Evolutionary conservation across 139 green algal genomes (phyloP), one percentile per base, ranked within the genome.

Genomic region (Monoraphidium neglectum): DNA sequence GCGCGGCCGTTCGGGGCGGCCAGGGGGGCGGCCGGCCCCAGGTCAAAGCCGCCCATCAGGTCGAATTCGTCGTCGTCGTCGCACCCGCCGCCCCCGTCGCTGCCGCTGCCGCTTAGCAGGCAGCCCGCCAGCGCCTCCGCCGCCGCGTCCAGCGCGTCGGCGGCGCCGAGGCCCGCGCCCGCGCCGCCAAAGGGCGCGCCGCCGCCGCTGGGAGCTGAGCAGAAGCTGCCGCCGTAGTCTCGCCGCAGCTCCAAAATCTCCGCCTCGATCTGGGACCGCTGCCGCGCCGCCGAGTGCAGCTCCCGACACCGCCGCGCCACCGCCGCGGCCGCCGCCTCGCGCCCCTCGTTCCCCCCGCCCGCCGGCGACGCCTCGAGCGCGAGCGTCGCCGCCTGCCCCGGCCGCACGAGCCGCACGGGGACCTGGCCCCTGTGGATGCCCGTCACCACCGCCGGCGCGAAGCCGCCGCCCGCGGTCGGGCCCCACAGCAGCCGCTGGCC

Each of bases 401-500:
- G 82, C 21, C 51, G 66, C 28, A 95, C 82, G 24, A 56, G 56
- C 35, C 73, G 53, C 1, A 97, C 91, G 0, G 87, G 84, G 21
- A 93, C 81, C 56, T 94, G 89, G 28, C 77, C 87, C 23, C 91
- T 86, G 68, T 97, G 90, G 60, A 96, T 90, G 72, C 87, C 83
- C 16, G 72, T 77, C 23, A 97, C 87, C 0, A 49, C 37, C 23
- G 94, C 89, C 1, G 54, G 59, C 1, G 68, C 68, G 77, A 97
- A 97, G 51, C 66, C 54, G 21, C 89, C 92, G 4, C 68, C 72
- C 32, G 53, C n/a, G 0, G 83, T 80, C 3, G 92, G 91, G 8
- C 92, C 92, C 65, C 93, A 80, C 82, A 89, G 61, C 78, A 97
- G 82, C 16, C 70, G 53, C 57, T 91, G 77, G 0, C 89, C 92